A percentile compares a stretch with the other conserved stretches of the same genome.
Conservation (phyloP, 2,329 filamentous ascomycete species). For the Xylariaceae sp. region DNA sequence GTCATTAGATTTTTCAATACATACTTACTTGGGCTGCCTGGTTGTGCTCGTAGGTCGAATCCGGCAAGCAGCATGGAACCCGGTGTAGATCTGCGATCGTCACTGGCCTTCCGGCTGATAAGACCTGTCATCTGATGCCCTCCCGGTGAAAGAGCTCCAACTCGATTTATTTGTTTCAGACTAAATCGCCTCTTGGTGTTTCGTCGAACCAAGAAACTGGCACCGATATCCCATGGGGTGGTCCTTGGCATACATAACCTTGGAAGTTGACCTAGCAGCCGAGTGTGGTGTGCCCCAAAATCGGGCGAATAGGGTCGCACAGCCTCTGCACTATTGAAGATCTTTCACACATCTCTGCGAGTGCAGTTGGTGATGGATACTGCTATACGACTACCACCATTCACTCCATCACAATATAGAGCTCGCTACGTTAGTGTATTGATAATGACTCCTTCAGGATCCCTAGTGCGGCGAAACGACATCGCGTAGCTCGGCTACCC, state of each 20-base stretch:
- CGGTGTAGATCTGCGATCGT: neutral
- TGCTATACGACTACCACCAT: constrained; percentile 10
- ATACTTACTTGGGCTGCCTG: neutral
- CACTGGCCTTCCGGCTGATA: constrained; percentile 13
- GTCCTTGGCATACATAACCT: neutral
- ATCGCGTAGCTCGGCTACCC: constrained; percentile 13
- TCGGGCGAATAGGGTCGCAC: constrained; percentile 22
- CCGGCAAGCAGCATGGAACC: neutral
- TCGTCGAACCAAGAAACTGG: constrained; percentile 22
- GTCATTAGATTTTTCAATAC: no score
- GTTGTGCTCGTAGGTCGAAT: neutral
- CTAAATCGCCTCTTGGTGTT: constrained; percentile 7
- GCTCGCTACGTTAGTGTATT: neutral
- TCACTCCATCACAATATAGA: constrained; percentile 1
- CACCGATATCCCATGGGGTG: constrained; percentile 4
- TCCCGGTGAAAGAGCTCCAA: constrained; percentile 8
- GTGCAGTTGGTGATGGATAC: constrained; percentile 2
- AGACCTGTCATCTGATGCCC: constrained; percentile 23
- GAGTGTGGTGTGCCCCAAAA: constrained; percentile 3
- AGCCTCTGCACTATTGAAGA: constrained; percentile 11
- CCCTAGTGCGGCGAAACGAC: neutral
- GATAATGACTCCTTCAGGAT: constrained; percentile 4
- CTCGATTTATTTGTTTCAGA: constrained; percentile 15
- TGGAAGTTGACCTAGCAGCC: no score
- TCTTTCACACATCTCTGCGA: constrained; percentile 4